A percentile compares a stretch with the other conserved stretches of the same genome.
These are phyloP conservation scores for Cyberlindnera mycetangii DNA, from an alignment of 805 yeast species.

Conservation along the genomic window DNA sequence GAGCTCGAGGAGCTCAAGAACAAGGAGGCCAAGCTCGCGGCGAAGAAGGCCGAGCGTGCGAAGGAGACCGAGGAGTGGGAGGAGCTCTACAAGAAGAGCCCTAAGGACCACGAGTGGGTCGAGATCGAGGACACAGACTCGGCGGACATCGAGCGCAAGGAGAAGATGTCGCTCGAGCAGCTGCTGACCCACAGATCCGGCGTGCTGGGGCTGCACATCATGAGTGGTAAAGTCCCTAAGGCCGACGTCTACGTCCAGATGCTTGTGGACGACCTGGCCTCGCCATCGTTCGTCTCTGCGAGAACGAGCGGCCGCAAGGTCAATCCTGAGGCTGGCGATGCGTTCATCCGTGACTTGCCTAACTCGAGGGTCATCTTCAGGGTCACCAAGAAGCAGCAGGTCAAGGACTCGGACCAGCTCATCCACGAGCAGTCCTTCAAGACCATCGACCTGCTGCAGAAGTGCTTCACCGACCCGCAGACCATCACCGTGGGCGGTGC, in stretches of 20 bases:
- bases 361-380: slow-evolving; percentile 58
- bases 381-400: slow-evolving; percentile 49
- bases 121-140: slow-evolving; percentile 41
- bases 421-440: slow-evolving; percentile 46
- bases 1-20: slow-evolving; percentile 49
- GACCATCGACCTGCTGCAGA: slow-evolving; percentile 53
- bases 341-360: slow-evolving; percentile 68
- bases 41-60: slow-evolving; percentile 32
- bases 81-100: slow-evolving; percentile 49
- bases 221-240: slow-evolving; percentile 46
- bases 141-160: slow-evolving; percentile 36
- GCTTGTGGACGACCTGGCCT: slow-evolving; percentile 60
- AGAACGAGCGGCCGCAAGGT: slow-evolving; percentile 46
- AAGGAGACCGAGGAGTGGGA: slow-evolving; percentile 44
- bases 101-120: slow-evolving; percentile 65
- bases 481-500: slow-evolving; percentile 43
- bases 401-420: slow-evolving; percentile 46
- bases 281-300: slow-evolving; percentile 54
- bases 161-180: slow-evolving; percentile 48
- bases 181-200: slow-evolving; percentile 60
- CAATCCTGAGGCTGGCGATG: slow-evolving; percentile 48
- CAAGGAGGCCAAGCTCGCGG: slow-evolving; percentile 37
- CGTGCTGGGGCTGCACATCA: slow-evolving; percentile 51
- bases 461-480: slow-evolving; percentile 45
- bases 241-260: slow-evolving; percentile 53